These are phyloP conservation scores for Alternaria panax DNA, from an alignment of 2,329 filamentous ascomycete genomes.

Conservation along the genomic window DNA sequence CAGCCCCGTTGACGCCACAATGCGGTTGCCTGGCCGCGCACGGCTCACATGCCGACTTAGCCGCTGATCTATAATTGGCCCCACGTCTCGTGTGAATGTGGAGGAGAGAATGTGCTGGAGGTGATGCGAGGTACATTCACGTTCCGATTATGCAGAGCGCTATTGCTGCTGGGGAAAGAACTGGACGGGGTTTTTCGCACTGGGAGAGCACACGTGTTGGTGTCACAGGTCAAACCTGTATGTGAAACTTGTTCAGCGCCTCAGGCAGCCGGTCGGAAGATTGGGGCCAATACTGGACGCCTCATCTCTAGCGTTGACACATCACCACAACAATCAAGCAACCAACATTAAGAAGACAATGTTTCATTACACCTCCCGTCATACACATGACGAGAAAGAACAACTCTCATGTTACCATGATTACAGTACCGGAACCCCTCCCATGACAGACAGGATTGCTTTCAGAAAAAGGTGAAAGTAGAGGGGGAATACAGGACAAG, in stretches of 20 bases:
- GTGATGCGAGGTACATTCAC: no score
- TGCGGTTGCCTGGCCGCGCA: constrained; percentile 20
- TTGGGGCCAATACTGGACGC: not conserved
- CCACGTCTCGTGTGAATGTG: constrained; percentile 7
- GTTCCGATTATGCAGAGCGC: not conserved
- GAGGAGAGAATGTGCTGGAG: no score
- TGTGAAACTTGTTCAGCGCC: constrained; percentile 9
- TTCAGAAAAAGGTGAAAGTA: constrained; percentile 16
- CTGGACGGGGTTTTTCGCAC: not conserved
- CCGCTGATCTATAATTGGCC: constrained; percentile 27
- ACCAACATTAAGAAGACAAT: constrained; percentile 11
- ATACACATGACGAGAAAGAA: constrained; percentile 25
- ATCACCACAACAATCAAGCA: not conserved
- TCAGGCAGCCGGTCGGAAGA: not conserved
- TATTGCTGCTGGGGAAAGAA: not conserved
- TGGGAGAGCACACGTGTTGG: not conserved
- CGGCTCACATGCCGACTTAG: constrained; percentile 16
- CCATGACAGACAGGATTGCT: constrained; percentile 22
- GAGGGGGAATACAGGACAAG: constrained; percentile 25
- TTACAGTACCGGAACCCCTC: constrained; percentile 23
- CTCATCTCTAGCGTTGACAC: not conserved
- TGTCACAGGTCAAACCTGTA: not conserved
- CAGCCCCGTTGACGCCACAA: constrained; percentile 18
- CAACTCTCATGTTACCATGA: constrained; percentile 24
- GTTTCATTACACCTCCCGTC: constrained; percentile 26